Evolutionary conservation across 2,329 filamentous ascomycete species (phyloP).

Genomic region (Penicillium sp.): DNA sequence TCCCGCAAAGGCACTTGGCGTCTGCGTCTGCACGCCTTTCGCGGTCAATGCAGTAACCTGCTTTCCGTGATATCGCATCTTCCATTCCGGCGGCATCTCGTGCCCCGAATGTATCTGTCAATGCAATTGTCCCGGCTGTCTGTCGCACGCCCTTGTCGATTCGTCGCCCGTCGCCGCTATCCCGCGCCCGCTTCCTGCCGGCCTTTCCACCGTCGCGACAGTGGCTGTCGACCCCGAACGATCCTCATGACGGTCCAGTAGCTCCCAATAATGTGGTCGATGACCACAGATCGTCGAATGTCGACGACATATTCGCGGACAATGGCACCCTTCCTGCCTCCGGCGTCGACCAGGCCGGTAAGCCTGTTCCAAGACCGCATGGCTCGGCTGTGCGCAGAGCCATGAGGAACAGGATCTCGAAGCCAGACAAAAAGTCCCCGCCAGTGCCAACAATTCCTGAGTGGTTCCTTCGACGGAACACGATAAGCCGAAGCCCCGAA

Average conservation of each 20-base stretch:
- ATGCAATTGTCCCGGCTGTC: slow-evolving; percentile 37
- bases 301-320: slow-evolving; percentile 12
- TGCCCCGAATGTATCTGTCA: slow-evolving; percentile 35
- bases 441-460: slow-evolving; percentile 29
- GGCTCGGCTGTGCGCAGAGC: slow-evolving; percentile 39
- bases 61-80: slow-evolving; percentile 9
- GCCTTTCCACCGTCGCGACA: slow-evolving; percentile 31
- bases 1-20: slow-evolving; percentile 7
- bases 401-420: slow-evolving; percentile 32
- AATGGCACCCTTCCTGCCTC: slow-evolving; percentile 12
- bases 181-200: slow-evolving; percentile 27
- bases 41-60: slow-evolving; percentile 8
- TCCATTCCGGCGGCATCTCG: slow-evolving; percentile 23
- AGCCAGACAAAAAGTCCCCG: slow-evolving; percentile 13
- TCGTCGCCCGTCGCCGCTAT: slow-evolving; percentile 36
- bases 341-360: slow-evolving; percentile 13
- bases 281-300: slow-evolving; percentile 17
- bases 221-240: slow-evolving; percentile 27
- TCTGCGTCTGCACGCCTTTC: slow-evolving; percentile 3
- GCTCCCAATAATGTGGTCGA: slow-evolving; percentile 20
- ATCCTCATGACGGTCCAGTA: slow-evolving; percentile 26
- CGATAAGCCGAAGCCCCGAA: slow-evolving; percentile 22
- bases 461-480: slow-evolving; percentile 39
- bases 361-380: slow-evolving; percentile 31
- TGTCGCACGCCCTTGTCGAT: slow-evolving; percentile 34